Base-by-base conservation (phyloP, 2,329 filamentous ascomycete genomes). In the Gaeumannomyces tritici region DNA sequence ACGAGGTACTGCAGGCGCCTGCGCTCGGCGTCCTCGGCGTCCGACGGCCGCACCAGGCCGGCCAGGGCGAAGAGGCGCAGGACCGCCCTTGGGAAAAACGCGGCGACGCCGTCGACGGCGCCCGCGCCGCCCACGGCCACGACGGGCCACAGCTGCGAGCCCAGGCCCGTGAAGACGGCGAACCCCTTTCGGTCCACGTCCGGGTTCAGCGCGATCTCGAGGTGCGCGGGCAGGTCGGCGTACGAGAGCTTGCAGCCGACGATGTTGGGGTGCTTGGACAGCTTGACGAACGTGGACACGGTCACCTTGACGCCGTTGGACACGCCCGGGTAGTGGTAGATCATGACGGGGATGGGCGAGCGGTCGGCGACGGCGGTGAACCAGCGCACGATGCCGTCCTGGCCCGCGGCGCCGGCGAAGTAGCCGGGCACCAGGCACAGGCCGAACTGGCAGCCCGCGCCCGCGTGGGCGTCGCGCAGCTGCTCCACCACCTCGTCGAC, bases 401-500 rank as follows among this genome's bases (percentile, higher is more conserved):
- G 84, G 57, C 75, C 81, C 29, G 79, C 83, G 2, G 80, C 80
- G 0, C 77, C 74, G 3, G 84, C 85, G 71, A 89, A 89, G 71
- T 89, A 89, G 0, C 85, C 85, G 0, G 85, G 86, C 55, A 83
- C 83, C 57, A 89, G 78, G 47, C 85, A 83, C 63, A 89, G 74
- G 27, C 84, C 86, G 78, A 83, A 88, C 65, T 85, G 80, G 15
- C 82, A 81, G 13, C 85, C 84, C 0, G 84, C 83, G 56, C 79
- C 74, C 64, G 81, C 79, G 63, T 82, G 59, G 12, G 59, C 59
- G 12, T 61, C 59, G 35, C 18, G 27, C 26, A 61, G 59, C 59
- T 88, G 78, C 64, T 85, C 79, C 64, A 93, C 82, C 24, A 87
- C 86, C 75, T 93, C 89, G 62, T 87, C 82, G 11, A 87, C 90